Percentiles rank a stretch among this genome's conserved stretches.
These are phyloP conservation scores for Monilinia vaccinii-corymbosi DNA, from an alignment of 2,329 filamentous ascomycete species.

Conservation along the genomic window DNA sequence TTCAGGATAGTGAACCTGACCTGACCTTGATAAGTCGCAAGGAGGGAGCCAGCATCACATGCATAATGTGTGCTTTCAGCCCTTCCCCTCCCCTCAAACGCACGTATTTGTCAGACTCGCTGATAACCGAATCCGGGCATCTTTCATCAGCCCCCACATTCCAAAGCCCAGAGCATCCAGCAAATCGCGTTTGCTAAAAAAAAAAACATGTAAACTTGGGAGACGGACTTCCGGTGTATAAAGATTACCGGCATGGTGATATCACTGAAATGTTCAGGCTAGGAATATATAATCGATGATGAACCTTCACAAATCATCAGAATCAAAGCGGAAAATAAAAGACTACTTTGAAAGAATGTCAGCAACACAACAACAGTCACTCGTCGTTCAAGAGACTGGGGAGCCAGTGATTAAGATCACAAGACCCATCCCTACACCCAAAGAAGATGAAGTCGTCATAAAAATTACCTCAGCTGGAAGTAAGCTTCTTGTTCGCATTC, in stretches of 20 bases:
- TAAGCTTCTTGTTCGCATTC: neutral
- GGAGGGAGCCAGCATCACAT: neutral
- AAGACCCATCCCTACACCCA: slow-evolving; percentile 27
- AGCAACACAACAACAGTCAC: slow-evolving; percentile 25
- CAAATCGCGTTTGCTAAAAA: neutral
- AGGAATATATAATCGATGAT: neutral
- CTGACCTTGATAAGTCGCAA: neutral
- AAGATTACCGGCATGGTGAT: neutral
- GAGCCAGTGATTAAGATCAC: slow-evolving; percentile 21
- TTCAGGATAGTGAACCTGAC: no score
- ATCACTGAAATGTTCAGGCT: neutral
- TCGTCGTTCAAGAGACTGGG: slow-evolving; percentile 22
- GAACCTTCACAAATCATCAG: neutral
- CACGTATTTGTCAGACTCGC: neutral
- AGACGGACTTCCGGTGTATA: neutral
- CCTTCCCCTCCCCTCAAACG: no score
- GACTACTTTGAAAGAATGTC: neutral
- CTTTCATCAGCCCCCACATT: neutral
- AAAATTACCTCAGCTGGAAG: slow-evolving; percentile 30
- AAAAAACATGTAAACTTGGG: neutral
- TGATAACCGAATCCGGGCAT: neutral
- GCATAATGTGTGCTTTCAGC: neutral
- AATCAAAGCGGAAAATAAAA: neutral
- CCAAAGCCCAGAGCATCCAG: neutral
- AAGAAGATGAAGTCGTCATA: slow-evolving; percentile 30